Evolutionary conservation across 2,329 filamentous ascomycete genomes (phyloP), one percentile per base, ranked within the genome.

Genomic region (Sclerotiophoma versabilis): DNA sequence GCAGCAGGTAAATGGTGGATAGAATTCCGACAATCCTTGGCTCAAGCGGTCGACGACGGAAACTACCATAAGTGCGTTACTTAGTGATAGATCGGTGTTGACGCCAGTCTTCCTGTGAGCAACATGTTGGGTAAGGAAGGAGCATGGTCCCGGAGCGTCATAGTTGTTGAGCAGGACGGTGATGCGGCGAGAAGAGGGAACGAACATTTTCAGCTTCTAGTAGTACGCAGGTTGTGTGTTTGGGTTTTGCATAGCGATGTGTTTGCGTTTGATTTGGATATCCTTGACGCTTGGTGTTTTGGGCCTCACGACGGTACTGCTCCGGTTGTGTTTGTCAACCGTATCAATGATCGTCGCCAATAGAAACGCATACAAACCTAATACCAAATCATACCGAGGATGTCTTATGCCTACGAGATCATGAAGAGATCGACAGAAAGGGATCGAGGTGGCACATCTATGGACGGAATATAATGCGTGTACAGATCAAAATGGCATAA

Each of bases 1-100:
- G 27, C 56, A 57, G 34, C 56, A 58, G 22, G 60, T 58, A 5
- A 68, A 68, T 17, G 65, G 65, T 23, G 63, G 60, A 51, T 68
- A 68, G 65, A 54, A 47, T 43, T 12, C 51, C 25, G 26, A 51
- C 12, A 33, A 41, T 25, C 56, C 54, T 20, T 62, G 58, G 44
- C 41, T 44, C 39, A 57, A 41, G 38, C 39, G 29, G 11, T 36
- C 29, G 11, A 33, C 33, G n/a, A 39, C 19, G 9, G 34, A 29
- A 3, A 11, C 17, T 15, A n/a, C 33, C 17, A 39, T 36, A n/a
- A 41, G 19, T 14, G 2, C 20, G 14, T 4, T 36, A 3, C 12
- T 45, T 12, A 23, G 15, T 7, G 39, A 20, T 9, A 38, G 51
- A 23, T 22, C 30, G 39, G 39, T 41, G 27, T 30, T 49, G 39